Base-by-base conservation (phyloP, 2,329 filamentous ascomycete species). In the Aureobasidium vineae region DNA sequence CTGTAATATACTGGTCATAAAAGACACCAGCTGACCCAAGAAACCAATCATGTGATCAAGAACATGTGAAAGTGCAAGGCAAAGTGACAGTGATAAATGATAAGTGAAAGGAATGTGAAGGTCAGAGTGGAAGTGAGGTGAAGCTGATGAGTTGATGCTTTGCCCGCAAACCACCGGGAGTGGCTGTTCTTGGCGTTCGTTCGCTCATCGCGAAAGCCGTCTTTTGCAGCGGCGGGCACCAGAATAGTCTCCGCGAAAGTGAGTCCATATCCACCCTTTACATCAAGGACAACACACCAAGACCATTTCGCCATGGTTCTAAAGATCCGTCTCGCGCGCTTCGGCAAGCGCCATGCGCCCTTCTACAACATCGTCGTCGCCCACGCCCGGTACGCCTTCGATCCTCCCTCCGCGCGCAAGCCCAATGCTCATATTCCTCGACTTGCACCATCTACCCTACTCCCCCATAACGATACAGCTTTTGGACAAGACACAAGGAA, bases 331-430 rank as follows among this genome's bases (percentile, higher is more conserved):
- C 88, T 99, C 72, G 91, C 95, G 73, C 93, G 95, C 78, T 97
- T 98, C 78, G 92, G 93, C 76, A 91, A 90, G 78, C 87, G 86
- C 70, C 93, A 96, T 77, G 78, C 86, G n/a, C 94, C 95, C 2
- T 90, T 97, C 73, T 99, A 97, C 85, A 99, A 99, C 81, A 97
- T 99, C 70, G 92, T 98, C 71, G 91, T 99, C 70, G 86, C 92
- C 19, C 94, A 98, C 75, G 93, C 93, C 54, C 88, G 93, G 91
- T 96, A 85, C 70, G 83, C 57, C 43, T 31, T 36, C 13, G 23
- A 19, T 36, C 33, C 3, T 36, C 21, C 57, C 41, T 61, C 19
- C 28, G 11, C 70, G 33, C 49, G 26, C 49, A 33, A 52, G 49
- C 26, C 49, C 16, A 52, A 11, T 11, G 5, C 45, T 31, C 33